Percentiles rank a stretch among this genome's conserved stretches.
Evolutionary conservation across 306 rosid genomes (phyloP).

Genomic region (Mimosa pudica): DNA sequence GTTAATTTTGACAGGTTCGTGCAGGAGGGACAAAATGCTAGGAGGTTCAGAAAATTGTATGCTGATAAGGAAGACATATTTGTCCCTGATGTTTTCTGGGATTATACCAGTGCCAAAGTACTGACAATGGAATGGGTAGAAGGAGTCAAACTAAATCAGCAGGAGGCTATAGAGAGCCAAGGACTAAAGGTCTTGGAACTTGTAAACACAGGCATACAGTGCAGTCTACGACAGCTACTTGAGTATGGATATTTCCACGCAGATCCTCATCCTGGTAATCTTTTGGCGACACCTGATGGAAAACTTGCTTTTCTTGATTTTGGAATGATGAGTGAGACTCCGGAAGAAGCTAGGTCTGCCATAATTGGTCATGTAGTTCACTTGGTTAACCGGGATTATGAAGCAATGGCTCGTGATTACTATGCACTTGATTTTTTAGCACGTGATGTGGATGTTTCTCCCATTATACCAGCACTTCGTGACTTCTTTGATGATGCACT

Average conservation of each 20-base stretch:
- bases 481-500: slow-evolving; percentile 89
- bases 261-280: slow-evolving; percentile 98
- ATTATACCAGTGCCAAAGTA: slow-evolving; percentile 80
- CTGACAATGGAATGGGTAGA: slow-evolving; percentile 93
- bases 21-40: slow-evolving; percentile 96
- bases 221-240: slow-evolving; percentile 92
- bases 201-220: slow-evolving; percentile 84
- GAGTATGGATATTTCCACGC: slow-evolving; percentile 97
- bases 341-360: slow-evolving; percentile 87
- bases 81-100: slow-evolving; percentile 94
- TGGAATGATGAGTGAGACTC: slow-evolving; percentile 98
- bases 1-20: slow-evolving; percentile 79
- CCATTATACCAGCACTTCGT: slow-evolving; percentile 86
- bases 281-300: slow-evolving; percentile 88
- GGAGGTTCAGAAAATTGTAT: slow-evolving; percentile 82
- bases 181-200: slow-evolving; percentile 84
- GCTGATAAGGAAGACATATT: slow-evolving; percentile 84
- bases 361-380: slow-evolving; percentile 96
- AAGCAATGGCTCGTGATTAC: slow-evolving; percentile 96
- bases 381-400: slow-evolving; percentile 91
- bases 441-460: slow-evolving; percentile 83
- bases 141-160: slow-evolving; percentile 87
- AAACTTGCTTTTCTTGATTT: slow-evolving; percentile 93
- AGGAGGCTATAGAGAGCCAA: slow-evolving; percentile 83
- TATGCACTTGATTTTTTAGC: slow-evolving; percentile 83